Base-by-base conservation (phyloP, 208 protist species). In the Leishmania turanica region DNA sequence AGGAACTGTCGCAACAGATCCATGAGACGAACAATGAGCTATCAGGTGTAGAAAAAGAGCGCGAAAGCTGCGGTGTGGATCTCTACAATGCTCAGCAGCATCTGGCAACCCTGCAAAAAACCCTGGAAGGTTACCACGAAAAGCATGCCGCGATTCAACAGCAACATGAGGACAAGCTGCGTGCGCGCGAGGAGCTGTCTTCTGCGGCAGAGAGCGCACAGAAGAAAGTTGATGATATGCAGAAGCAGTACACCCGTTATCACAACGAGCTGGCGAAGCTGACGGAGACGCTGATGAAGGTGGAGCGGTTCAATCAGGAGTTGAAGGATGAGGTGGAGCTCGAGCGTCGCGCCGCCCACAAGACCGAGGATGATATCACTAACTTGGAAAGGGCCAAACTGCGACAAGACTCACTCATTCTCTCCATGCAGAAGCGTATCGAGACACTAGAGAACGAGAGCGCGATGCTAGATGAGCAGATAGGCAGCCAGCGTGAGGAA, bases 41-140 rank as follows among this genome's bases (percentile, higher is more conserved):
- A 45, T 81, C 81, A 65, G 81, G 76, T 24, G 85, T 97, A n/a
- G 88, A 93, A 76, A 92, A 96, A 64, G 89, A 96, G 78, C 89
- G 95, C 3, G 98, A 99, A 77, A 88, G 96, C 74, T 93, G 92
- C 71, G 97, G 97, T 87, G 98, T 99, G n/a, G 93, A 99, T 78
- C 89, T 99, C 49, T 99, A 99, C 88, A 97, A 97, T 73, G 92
- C 97, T 6, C 97, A 99, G 81, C 98, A 99, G 78, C 96, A 99
- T 70, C 91, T 99, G 17, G 97, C 97, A 0, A 98, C 96, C 82
- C 87, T 98, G 58, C 97, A 99, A 75, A 92, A 98, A 75, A 90
- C 91, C 1, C 91, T 99, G 45, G 98, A 99, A 80, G 96, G 92
- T 75, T 88, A 91, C 9, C 92, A 99, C 78, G 96, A 98, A 62